Evolutionary conservation across 73 alveolate genomes (phyloP).

Genomic region (Paraurostyla sp.): DNA sequence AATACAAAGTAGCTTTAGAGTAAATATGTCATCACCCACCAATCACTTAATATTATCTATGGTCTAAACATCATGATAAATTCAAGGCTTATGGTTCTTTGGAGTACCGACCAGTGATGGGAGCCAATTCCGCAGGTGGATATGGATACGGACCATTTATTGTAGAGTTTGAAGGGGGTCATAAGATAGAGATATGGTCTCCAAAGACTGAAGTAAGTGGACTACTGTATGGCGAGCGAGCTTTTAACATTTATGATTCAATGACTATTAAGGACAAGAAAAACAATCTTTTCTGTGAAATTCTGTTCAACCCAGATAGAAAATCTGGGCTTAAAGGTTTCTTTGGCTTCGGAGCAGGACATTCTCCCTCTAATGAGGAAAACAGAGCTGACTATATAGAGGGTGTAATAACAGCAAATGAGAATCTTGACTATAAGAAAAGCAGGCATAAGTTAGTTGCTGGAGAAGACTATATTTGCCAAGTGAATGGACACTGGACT

Average conservation of each 20-base stretch:
- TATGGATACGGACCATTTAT: constrained; percentile 56
- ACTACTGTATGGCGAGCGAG: constrained; percentile 39
- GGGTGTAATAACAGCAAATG: constrained; percentile 53
- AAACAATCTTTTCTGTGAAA: constrained; percentile 46
- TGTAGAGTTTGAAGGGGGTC: constrained; percentile 50
- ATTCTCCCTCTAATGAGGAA: constrained; percentile 1
- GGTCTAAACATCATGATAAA: constrained; percentile 42
- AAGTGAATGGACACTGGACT: constrained; percentile 76
- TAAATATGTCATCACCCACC: constrained; percentile 81
- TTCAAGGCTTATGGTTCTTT: constrained; percentile 56
- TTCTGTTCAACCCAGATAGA: constrained; percentile 68
- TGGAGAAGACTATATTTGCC: background rate
- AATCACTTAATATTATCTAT: constrained; percentile 53
- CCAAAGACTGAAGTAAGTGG: constrained; percentile 58
- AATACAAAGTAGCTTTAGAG: constrained; percentile 53
- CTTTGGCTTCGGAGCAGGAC: constrained; percentile 38
- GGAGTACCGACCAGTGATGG: constrained; percentile 58
- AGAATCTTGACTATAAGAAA: constrained; percentile 38
- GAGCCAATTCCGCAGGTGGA: constrained; percentile 62
- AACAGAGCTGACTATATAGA: constrained; percentile 71
- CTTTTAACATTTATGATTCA: constrained; percentile 17
- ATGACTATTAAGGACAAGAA: constrained; percentile 10
- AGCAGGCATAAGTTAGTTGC: constrained; percentile 15
- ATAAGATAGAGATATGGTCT: constrained; percentile 47
- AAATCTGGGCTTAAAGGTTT: constrained; percentile 60